These are phyloP conservation scores for Dactylonectria estremocensis DNA, from an alignment of 2,329 filamentous ascomycete genomes.

Conservation along the genomic window DNA sequence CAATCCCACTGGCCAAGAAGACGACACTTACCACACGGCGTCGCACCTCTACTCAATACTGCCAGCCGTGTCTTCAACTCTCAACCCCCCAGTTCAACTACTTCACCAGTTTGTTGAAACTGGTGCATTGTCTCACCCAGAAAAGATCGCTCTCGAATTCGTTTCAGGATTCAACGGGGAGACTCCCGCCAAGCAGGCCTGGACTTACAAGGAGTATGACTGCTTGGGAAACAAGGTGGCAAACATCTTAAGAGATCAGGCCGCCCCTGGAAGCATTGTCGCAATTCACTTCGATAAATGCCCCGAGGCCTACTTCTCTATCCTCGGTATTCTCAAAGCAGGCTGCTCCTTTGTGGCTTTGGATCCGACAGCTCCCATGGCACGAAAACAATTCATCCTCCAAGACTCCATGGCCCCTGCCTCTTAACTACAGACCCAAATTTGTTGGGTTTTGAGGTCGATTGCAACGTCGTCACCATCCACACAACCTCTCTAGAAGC, in stretches of 20 bases:
- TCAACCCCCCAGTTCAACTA: constrained; percentile 72
- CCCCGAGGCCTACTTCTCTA: constrained; percentile 85
- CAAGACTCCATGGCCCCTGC: constrained; percentile 78
- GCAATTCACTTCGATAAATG: constrained; percentile 89
- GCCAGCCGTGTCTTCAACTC: constrained; percentile 69
- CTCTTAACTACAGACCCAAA: constrained; percentile 69
- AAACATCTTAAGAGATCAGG: constrained; percentile 69
- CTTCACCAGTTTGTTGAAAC: constrained; percentile 86
- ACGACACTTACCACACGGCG: constrained; percentile 53
- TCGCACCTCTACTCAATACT: constrained; percentile 74
- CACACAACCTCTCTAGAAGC: constrained; percentile 50
- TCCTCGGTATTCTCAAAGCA: constrained; percentile 85
- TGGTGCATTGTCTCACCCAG: constrained; percentile 69
- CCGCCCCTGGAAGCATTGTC: constrained; percentile 73
- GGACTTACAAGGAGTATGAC: constrained; percentile 84
- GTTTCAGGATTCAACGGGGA: constrained; percentile 68
- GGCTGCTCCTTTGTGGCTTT: constrained; percentile 87
- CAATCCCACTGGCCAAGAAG: constrained; percentile 59
- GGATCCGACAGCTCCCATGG: constrained; percentile 79
- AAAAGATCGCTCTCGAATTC: constrained; percentile 82
- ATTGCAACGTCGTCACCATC: constrained; percentile 53
- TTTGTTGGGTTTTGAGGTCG: constrained; percentile 52
- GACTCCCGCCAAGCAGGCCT: constrained; percentile 65
- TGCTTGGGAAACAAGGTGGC: constrained; percentile 80
- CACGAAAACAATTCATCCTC: constrained; percentile 84